Evolutionary conservation across 2,329 filamentous ascomycete species (phyloP), one percentile per base, ranked within the genome.

Genomic region (Sarocladium oryzae): DNA sequence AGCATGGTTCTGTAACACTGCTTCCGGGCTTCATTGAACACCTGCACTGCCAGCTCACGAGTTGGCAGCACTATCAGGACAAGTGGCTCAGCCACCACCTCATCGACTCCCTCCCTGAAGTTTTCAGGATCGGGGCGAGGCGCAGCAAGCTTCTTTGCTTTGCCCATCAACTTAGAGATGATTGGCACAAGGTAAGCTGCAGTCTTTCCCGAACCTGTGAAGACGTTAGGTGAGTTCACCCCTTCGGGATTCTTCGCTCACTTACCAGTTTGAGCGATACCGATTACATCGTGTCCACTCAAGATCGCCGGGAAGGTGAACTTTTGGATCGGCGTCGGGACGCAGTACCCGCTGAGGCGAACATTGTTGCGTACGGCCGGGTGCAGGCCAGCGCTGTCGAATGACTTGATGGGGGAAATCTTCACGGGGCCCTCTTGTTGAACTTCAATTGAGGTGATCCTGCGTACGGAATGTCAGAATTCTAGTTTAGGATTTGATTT

Each of bases 1-100:
- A 99, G 77, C 89, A 95, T 96, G 3, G 88, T 90, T 1, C 93
- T 85, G 61, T 99, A 99, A 65, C 90, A 96, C 46, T 97, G 82
- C 59, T 92, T 89, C 55, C 93, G 86, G 23, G 89, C 85, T 65
- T 97, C 92, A 56, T 96, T 89, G 69, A 96, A 97, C 58, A 97
- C 96, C 64, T 99, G 93, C 2, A 90, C 86, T 0, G 90, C 89
- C 4, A 99, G 72, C 74, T 99, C 93, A 32, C 93, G 87, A 51
- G 88, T 93, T 1, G 93, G 93, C 10, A 82, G 85, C 20, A 99
- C 78, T 51, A 99, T 77, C 24, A 97, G 74, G 0, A 97, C 87
- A 6, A 99, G 70, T 4, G 93, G 93, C 73, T 97, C 91, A 7
- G 90, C 92, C 38, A 81, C 80, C 35, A 88, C 79, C 18, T 58